Evolutionary conservation across 805 yeast genomes (phyloP).

Genomic region (Komagataella phaffii): DNA sequence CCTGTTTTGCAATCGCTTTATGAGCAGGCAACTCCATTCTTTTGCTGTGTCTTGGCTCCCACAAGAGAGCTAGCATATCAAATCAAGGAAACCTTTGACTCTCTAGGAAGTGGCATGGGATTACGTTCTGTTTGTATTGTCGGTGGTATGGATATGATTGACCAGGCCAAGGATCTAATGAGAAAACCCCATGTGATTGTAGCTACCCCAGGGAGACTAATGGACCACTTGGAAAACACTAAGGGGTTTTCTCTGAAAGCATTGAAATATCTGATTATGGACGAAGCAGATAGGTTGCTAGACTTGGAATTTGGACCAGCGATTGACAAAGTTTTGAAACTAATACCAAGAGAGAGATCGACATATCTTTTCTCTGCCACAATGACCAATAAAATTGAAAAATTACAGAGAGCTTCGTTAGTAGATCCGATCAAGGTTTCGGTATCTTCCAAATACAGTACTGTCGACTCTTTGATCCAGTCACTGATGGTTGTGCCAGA

Average conservation of each 20-base stretch:
- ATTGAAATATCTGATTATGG: constrained; percentile 78
- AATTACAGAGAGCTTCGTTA: constrained; percentile 85
- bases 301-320: constrained; percentile 98
- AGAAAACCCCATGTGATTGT: constrained; percentile 89
- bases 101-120: constrained; percentile 86
- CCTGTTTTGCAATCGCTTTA: constrained; percentile 87
- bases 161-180: constrained; percentile 88
- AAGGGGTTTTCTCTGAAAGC: constrained; percentile 77
- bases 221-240: constrained; percentile 90
- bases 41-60: constrained; percentile 79
- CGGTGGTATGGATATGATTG: constrained; percentile 98
- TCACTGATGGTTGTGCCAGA: constrained; percentile 83
- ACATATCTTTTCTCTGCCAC: constrained; percentile 92
- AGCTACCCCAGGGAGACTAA: constrained; percentile 82
- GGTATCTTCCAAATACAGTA: constrained; percentile 77
- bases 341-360: constrained; percentile 75
- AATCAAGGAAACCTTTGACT: constrained; percentile 90
- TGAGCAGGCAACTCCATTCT: constrained; percentile 80
- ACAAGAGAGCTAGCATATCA: constrained; percentile 79
- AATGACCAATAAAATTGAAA: constrained; percentile 90
- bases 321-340: constrained; percentile 68
- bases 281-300: constrained; percentile 90
- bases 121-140: constrained; percentile 80
- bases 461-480: constrained; percentile 89
- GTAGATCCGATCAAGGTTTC: constrained; percentile 83